phyloP scores from a whole-genome alignment of 2,329 filamentous ascomycete genomes.

The Talaromyces piceae region DNA sequence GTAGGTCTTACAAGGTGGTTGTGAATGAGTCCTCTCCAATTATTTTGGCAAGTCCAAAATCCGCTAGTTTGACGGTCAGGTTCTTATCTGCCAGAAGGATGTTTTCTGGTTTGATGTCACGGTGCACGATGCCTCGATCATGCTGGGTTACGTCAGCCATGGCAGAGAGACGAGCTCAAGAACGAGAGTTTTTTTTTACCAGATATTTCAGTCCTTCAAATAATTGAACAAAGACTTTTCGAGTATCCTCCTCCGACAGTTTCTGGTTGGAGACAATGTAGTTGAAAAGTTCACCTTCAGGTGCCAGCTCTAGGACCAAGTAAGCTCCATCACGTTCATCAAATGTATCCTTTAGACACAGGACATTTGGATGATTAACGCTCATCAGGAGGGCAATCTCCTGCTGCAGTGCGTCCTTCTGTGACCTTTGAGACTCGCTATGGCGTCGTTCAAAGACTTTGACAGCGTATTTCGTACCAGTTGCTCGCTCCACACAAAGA shows the following conservation, averaged over 20 bases:
- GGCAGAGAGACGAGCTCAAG: conserved; percentile 9
- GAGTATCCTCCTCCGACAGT: conserved; percentile 72
- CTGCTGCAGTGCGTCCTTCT: conserved; percentile 80
- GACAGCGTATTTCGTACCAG: conserved; percentile 77
- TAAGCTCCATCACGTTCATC: conserved; percentile 88
- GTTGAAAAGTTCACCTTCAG: conserved; percentile 94
- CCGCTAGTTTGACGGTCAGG: conserved; percentile 81
- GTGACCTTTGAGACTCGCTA: conserved; percentile 74
- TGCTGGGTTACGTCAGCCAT: conserved; percentile 52
- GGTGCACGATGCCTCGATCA: conserved; percentile 92
- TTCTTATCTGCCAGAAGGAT: conserved; percentile 83
- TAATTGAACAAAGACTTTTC: conserved; percentile 81
- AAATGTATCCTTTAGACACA: conserved; percentile 92
- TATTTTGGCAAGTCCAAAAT: conserved; percentile 96
- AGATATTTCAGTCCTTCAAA: conserved; percentile 94
- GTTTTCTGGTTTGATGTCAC: conserved; percentile 97
- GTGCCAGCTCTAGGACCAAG: conserved; percentile 79
- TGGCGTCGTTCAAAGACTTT: conserved; percentile 88
- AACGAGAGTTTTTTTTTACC: conserved; percentile 51
- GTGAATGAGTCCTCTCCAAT: conserved; percentile 98
- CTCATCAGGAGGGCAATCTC: conserved; percentile 96
- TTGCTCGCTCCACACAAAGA: conserved; percentile 76
- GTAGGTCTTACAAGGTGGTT: conserved; percentile 64
- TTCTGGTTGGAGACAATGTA: conserved; percentile 87
- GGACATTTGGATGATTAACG: conserved; percentile 87